A percentile compares a stretch with the other conserved stretches of the same genome.
phyloP scores from a whole-genome alignment of 2,329 filamentous ascomycete species.

The Plenodomus lindquistii region DNA sequence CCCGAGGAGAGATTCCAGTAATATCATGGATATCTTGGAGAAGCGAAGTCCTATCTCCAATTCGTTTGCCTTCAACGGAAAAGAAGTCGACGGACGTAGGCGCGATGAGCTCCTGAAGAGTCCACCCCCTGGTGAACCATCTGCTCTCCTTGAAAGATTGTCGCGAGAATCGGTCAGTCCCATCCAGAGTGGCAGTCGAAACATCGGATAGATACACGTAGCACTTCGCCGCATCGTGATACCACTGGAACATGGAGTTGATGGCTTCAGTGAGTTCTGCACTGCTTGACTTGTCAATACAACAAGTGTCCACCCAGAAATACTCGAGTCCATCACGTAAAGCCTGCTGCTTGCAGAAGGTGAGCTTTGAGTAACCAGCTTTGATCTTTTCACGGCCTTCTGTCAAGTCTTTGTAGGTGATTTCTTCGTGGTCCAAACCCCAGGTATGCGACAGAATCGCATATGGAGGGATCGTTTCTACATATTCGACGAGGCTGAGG shows the following conservation, averaged over 20 bases:
- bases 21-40: conserved; percentile 10
- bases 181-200: conserved; percentile 3
- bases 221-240: conserved; percentile 6
- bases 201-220: conserved; percentile 19
- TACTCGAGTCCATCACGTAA: conserved; percentile 15
- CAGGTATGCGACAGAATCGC: conserved; percentile 27
- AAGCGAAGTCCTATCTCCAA: conserved; percentile 16
- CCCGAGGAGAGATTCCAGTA: conserved; percentile 13
- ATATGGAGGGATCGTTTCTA: too few relatives aligned
- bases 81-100: conserved; percentile 21
- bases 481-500: too few relatives aligned
- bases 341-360: conserved; percentile 11
- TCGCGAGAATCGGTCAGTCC: conserved; percentile 5
- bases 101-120: neutral
- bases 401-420: conserved; percentile 19
- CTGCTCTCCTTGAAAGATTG: conserved; percentile 12
- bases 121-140: conserved; percentile 5
- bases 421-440: conserved; percentile 19
- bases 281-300: too few relatives aligned
- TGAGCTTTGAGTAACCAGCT: conserved; percentile 13
- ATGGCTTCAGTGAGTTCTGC: too few relatives aligned
- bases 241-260: too few relatives aligned
- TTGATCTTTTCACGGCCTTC: conserved; percentile 14
- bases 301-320: too few relatives aligned
- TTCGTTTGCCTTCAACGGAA: conserved; percentile 9